Percentiles rank a stretch among this genome's conserved stretches.
Evolutionary conservation across 345 rosid genomes (phyloP).

Genomic region (Populus alba): DNA sequence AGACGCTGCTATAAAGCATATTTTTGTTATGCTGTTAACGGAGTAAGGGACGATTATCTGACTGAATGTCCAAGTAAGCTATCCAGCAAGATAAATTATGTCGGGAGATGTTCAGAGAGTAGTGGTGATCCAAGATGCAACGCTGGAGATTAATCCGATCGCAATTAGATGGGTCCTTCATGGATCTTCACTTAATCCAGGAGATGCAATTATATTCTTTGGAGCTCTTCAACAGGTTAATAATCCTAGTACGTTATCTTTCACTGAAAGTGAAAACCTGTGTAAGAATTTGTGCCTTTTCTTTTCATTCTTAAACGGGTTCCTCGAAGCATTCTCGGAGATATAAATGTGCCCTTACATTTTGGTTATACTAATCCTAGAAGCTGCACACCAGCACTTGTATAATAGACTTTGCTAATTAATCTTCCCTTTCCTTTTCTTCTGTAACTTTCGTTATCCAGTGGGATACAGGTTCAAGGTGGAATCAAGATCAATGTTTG

Average conservation of each 20-base stretch:
- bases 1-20: no score
- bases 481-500: slow-evolving; percentile 43
- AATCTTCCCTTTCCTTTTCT: not conserved
- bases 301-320: not conserved
- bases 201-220: slow-evolving; percentile 41
- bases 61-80: not conserved
- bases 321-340: not conserved
- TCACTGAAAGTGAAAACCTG: slow-evolving; percentile 30
- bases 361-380: not conserved
- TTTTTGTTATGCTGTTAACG: no score
- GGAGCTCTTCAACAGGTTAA: slow-evolving; percentile 58
- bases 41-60: no score
- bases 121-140: slow-evolving; percentile 51
- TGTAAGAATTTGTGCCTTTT: slow-evolving; percentile 25
- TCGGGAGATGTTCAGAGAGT: slow-evolving; percentile 32
- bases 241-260: slow-evolving; percentile 62
- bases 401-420: not conserved
- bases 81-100: slow-evolving; percentile 18
- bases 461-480: slow-evolving; percentile 59
- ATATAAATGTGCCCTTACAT: not conserved
- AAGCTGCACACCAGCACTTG: no score
- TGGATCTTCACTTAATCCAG: slow-evolving; percentile 42
- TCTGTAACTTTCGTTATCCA: slow-evolving; percentile 8
- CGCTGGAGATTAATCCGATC: slow-evolving; percentile 34
- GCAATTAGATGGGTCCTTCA: slow-evolving; percentile 27